Evolutionary conservation across 495 filamentous ascomycete species (phyloP).

Genomic region (Aspergillus haitiensis): DNA sequence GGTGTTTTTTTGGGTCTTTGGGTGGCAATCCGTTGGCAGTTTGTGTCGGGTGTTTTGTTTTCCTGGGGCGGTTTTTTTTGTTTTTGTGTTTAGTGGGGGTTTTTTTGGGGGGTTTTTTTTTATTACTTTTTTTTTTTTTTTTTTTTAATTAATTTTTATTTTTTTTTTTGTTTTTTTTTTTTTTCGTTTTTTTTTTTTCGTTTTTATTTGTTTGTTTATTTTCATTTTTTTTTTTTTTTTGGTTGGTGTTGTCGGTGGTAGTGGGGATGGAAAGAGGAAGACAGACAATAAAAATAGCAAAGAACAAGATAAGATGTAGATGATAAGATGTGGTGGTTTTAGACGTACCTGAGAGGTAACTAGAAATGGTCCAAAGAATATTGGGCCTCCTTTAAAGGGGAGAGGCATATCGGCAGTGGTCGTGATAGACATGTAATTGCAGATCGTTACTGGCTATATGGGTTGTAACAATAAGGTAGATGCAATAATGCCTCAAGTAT

Average conservation of each 20-base stretch:
- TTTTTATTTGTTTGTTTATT: neutral
- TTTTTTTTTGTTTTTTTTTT: constrained; percentile 1
- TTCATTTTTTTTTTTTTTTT: neutral
- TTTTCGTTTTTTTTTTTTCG: neutral
- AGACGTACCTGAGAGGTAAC: constrained; percentile 46
- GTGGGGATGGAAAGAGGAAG: neutral
- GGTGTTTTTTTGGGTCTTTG: no score
- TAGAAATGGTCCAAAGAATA: constrained; percentile 48
- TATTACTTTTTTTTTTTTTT: constrained; percentile 1
- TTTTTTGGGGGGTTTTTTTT: neutral
- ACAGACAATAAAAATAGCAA: no score
- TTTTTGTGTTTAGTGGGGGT: neutral
- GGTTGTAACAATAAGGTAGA: neutral
- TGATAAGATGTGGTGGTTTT: no score
- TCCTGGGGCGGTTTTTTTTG: no score
- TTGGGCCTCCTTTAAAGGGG: constrained; percentile 33
- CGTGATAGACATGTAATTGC: constrained; percentile 11
- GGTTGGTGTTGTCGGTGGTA: neutral
- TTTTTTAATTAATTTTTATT: neutral
- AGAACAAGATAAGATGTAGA: no score
- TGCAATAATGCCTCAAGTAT: neutral
- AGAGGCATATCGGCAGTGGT: constrained; percentile 17
- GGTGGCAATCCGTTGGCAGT: no score
- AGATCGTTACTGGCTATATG: neutral
- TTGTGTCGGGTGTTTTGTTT: no score